phyloP scores from a whole-genome alignment of 768 basidiomycete species.

The Suillus placidus region DNA sequence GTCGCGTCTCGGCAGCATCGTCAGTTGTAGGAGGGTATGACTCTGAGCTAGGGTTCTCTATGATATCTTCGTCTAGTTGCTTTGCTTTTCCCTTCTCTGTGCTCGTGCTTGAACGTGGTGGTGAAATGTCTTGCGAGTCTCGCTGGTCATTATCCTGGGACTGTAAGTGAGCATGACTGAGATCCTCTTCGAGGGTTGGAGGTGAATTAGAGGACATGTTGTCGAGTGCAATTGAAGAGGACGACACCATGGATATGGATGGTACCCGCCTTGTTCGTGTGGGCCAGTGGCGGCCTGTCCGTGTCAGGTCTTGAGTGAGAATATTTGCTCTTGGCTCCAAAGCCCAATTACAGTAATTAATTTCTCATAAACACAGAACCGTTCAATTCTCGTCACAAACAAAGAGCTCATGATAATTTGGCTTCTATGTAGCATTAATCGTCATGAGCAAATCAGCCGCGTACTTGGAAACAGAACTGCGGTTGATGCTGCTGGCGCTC shows the following conservation, averaged over 20 bases:
- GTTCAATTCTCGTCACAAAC: background rate
- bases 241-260: slow-evolving; percentile 10
- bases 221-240: slow-evolving; percentile 42
- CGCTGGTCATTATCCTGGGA: slow-evolving; percentile 28
- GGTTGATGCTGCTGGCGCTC: background rate
- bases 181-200: slow-evolving; percentile 49
- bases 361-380: background rate
- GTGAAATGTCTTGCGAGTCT: slow-evolving; percentile 23
- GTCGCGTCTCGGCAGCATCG: slow-evolving; percentile 65
- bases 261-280: slow-evolving; percentile 15
- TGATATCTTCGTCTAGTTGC: slow-evolving; percentile 27
- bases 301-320: slow-evolving; percentile 5
- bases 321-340: slow-evolving; percentile 5
- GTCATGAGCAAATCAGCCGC: no score
- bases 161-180: slow-evolving; percentile 40
- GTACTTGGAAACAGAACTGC: background rate
- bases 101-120: slow-evolving; percentile 27
- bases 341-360: background rate
- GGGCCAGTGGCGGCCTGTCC: slow-evolving; percentile 12
- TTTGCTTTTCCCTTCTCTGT: slow-evolving; percentile 40
- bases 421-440: no score
- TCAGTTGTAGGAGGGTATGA: slow-evolving; percentile 70
- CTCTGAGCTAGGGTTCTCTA: slow-evolving; percentile 26
- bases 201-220: slow-evolving; percentile 17
- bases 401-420: background rate